phyloP scores from a whole-genome alignment of 805 yeast species.

The Hanseniaspora lachancei region DNA sequence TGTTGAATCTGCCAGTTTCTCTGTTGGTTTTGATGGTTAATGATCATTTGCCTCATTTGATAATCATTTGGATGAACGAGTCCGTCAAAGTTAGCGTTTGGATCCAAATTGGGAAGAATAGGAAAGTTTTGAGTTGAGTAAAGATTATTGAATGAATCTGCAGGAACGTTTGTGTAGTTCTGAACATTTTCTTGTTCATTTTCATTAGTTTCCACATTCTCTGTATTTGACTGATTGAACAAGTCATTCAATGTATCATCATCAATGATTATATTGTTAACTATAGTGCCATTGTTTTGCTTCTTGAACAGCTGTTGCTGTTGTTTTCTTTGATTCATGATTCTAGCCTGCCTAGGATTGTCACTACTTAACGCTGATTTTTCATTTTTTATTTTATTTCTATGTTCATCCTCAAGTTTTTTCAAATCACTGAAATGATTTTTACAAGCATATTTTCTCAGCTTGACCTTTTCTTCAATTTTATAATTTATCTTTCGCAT shows the following conservation, averaged over 20 bases:
- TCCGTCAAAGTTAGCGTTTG: slow-evolving; percentile 6
- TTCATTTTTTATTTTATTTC: slow-evolving; percentile 30
- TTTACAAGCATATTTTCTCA: slow-evolving; percentile 46
- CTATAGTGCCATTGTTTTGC: slow-evolving; percentile 28
- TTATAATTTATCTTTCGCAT: slow-evolving; percentile 84
- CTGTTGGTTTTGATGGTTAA: slow-evolving; percentile 24
- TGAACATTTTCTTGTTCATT: not conserved
- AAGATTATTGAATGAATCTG: slow-evolving; percentile 1
- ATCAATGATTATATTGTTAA: slow-evolving; percentile 8
- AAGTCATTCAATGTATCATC: slow-evolving; percentile 6
- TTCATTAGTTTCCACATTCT: not conserved
- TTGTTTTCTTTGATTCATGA: slow-evolving; percentile 18
- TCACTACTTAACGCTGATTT: slow-evolving; percentile 16
- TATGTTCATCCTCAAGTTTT: slow-evolving; percentile 20
- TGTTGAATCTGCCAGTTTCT: slow-evolving; percentile 25
- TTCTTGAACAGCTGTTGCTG: slow-evolving; percentile 25
- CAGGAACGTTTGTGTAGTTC: not conserved
- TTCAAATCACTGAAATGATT: slow-evolving; percentile 41
- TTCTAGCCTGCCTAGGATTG: not conserved
- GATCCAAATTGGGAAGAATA: not conserved
- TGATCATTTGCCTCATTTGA: slow-evolving; percentile 26
- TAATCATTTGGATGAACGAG: slow-evolving; percentile 27
- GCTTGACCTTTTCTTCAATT: slow-evolving; percentile 67
- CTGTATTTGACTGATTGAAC: not conserved
- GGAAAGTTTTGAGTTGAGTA: not conserved